A percentile compares a stretch with the other conserved stretches of the same genome.
Evolutionary conservation across 2,329 filamentous ascomycete genomes (phyloP).

Genomic region (Diaporthe humulicola): DNA sequence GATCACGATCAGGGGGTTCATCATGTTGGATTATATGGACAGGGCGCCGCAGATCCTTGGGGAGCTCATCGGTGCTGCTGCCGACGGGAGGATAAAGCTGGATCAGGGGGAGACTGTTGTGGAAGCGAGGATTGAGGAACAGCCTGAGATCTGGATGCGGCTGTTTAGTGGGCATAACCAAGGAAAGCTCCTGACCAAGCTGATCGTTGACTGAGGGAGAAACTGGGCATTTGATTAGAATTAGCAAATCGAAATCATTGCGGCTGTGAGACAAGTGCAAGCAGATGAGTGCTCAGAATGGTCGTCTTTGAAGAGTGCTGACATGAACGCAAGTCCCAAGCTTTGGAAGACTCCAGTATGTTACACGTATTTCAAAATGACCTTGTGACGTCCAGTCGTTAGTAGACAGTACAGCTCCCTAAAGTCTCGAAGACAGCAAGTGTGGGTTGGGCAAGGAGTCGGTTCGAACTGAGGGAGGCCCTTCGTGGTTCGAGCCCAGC

Average conservation of each 20-base stretch:
- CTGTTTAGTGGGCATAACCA: conserved; percentile 46
- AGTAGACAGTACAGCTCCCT: not conserved
- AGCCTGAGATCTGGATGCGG: conserved; percentile 47
- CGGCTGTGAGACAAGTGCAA: not conserved
- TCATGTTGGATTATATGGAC: conserved; percentile 55
- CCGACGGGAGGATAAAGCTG: conserved; percentile 45
- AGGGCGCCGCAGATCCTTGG: conserved; percentile 43
- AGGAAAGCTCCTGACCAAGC: conserved; percentile 47
- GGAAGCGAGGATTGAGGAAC: conserved; percentile 46
- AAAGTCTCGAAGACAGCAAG: not conserved
- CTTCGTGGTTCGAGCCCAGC: not conserved
- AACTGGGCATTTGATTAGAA: not conserved
- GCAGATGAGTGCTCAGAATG: not conserved
- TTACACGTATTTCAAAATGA: not conserved
- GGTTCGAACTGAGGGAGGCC: not conserved
- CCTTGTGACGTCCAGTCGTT: too few relatives aligned
- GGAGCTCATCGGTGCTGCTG: conserved; percentile 45
- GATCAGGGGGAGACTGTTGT: conserved; percentile 45
- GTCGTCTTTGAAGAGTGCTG: not conserved
- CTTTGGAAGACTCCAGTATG: not conserved
- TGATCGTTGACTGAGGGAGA: conserved; percentile 5
- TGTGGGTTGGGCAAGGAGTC: not conserved
- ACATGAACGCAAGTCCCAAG: too few relatives aligned
- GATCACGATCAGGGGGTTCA: conserved; percentile 58
- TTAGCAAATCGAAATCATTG: not conserved